These are phyloP conservation scores for Cryomyces antarcticus DNA, from an alignment of 495 filamentous ascomycete species.

Conservation along the genomic window DNA sequence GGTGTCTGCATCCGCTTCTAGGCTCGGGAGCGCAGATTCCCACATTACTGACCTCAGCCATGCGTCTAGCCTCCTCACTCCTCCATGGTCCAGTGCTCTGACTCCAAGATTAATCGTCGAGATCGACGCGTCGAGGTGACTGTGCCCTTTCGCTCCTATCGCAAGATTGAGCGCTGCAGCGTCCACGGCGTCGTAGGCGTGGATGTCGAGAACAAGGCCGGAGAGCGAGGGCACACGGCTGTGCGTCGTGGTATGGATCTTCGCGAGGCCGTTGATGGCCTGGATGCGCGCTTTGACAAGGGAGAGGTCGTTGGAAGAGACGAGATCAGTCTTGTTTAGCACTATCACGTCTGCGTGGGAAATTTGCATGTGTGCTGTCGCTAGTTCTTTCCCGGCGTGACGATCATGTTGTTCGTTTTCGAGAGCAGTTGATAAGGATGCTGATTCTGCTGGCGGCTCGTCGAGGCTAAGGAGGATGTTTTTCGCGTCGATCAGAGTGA, in stretches of 20 bases:
- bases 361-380: conserved; percentile 87
- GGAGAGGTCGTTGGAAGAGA: conserved; percentile 45
- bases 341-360: conserved; percentile 93
- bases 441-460: conserved; percentile 38
- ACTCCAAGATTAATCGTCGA: conserved; percentile 57
- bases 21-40: conserved; percentile 45
- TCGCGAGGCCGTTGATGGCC: conserved; percentile 79
- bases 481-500: conserved; percentile 88
- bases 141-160: conserved; percentile 29
- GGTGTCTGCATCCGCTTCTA: background rate
- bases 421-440: background rate
- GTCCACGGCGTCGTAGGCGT: conserved; percentile 73
- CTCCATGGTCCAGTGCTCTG: conserved; percentile 29
- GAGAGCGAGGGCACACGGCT: conserved; percentile 65
- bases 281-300: conserved; percentile 42
- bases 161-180: conserved; percentile 35
- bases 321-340: conserved; percentile 84
- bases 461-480: conserved; percentile 69
- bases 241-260: conserved; percentile 59
- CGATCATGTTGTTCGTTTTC: conserved; percentile 23
- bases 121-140: conserved; percentile 57
- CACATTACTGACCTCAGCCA: conserved; percentile 78
- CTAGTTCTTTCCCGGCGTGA: conserved; percentile 46
- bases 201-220: conserved; percentile 68
- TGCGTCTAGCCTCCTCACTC: conserved; percentile 42